Conservation (phyloP, 2,329 filamentous ascomycete genomes). For the Helminthosporium solani region DNA sequence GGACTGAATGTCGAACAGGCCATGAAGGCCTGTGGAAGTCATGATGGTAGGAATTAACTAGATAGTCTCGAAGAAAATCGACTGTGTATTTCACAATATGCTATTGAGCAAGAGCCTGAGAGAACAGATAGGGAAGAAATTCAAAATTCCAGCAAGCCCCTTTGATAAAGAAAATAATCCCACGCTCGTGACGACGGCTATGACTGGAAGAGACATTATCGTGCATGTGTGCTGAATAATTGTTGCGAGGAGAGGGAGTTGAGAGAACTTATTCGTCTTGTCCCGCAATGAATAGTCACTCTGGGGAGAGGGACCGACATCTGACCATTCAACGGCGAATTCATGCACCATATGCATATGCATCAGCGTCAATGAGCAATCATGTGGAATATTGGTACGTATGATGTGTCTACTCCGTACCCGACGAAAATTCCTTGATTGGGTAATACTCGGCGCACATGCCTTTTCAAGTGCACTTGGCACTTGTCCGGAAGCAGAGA, state of each 20-base stretch:
- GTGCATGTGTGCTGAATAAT: constrained; percentile 29
- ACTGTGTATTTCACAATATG: constrained; percentile 2
- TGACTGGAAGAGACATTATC: constrained; percentile 9
- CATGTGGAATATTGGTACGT: neutral
- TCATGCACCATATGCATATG: neutral
- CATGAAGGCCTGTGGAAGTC: constrained; percentile 40
- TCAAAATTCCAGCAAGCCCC: neutral
- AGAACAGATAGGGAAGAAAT: neutral
- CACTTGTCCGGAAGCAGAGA: neutral
- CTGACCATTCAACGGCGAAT: constrained; percentile 3
- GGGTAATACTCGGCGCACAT: neutral
- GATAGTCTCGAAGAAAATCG: no score
- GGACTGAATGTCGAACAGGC: constrained; percentile 47
- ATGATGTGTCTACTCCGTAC: neutral
- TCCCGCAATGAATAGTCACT: neutral
- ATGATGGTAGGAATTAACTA: constrained; percentile 36
- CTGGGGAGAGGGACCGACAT: neutral
- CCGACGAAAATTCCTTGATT: neutral
- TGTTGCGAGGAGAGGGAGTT: constrained; percentile 7
- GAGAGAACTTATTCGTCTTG: neutral
- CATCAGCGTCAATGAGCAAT: neutral
- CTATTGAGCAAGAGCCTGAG: no score
- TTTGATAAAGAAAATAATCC: constrained; percentile 5
- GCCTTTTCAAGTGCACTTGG: neutral
- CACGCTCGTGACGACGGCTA: constrained; percentile 6